A percentile compares a stretch with the other conserved stretches of the same genome.
Evolutionary conservation across 495 filamentous ascomycete genomes (phyloP).

Genomic region (Neurospora sp.): DNA sequence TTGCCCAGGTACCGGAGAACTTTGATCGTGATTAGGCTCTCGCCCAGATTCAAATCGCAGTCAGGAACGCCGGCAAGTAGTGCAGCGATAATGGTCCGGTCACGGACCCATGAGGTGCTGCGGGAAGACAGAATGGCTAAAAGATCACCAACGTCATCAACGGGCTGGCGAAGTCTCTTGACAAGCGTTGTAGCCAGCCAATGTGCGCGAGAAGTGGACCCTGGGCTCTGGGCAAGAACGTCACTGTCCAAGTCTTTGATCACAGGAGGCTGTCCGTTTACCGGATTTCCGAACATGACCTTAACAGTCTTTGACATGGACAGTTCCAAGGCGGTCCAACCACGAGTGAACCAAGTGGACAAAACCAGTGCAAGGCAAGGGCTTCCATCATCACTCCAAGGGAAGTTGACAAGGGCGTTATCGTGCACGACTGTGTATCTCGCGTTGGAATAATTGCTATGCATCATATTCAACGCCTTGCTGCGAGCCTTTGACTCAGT

Average conservation of each 20-base stretch:
- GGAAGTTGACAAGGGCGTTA: slow-evolving; percentile 17
- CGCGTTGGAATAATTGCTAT: slow-evolving; percentile 17
- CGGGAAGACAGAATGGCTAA: neutral
- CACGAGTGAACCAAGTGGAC: slow-evolving; percentile 20
- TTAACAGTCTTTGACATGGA: slow-evolving; percentile 19
- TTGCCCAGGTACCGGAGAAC: neutral
- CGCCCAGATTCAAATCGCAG: neutral
- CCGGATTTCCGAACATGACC: slow-evolving; percentile 20
- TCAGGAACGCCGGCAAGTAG: neutral
- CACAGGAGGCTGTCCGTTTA: neutral
- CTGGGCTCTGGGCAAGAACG: slow-evolving; percentile 2
- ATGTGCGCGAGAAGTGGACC: neutral
- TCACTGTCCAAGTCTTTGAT: slow-evolving; percentile 25
- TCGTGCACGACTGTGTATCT: slow-evolving; percentile 25
- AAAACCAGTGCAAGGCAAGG: slow-evolving; percentile 15
- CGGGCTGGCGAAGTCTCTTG: neutral
- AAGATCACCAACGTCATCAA: neutral
- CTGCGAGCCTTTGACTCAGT: slow-evolving; percentile 1
- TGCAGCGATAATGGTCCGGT: slow-evolving; percentile 2
- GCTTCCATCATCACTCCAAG: slow-evolving; percentile 18
- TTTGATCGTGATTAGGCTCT: neutral
- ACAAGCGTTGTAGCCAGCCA: slow-evolving; percentile 3
- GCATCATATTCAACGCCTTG: slow-evolving; percentile 14
- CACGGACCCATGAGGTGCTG: slow-evolving; percentile 2
- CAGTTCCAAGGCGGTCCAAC: slow-evolving; percentile 26